phyloP scores from a whole-genome alignment of 1,284 basidiomycete genomes.

The Marasmius fiardii region DNA sequence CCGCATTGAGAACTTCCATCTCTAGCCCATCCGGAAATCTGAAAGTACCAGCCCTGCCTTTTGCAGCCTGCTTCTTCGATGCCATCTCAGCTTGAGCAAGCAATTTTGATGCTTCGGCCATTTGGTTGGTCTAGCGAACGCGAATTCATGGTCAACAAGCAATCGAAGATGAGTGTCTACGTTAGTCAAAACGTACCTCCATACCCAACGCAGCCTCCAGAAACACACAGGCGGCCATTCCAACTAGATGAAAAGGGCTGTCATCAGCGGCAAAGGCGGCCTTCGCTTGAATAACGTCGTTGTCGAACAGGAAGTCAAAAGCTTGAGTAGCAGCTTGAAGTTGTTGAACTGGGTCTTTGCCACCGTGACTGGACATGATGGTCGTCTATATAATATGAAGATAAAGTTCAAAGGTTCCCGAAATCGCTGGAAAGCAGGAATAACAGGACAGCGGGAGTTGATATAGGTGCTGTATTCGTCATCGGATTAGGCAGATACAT shows the following conservation, averaged over 20 bases:
- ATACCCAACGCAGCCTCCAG: conserved; percentile 77
- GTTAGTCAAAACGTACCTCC: conserved; percentile 55
- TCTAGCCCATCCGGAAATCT: conserved; percentile 63
- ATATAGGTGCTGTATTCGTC: too few relatives aligned
- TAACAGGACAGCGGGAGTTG: too few relatives aligned
- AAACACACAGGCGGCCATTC: conserved; percentile 69
- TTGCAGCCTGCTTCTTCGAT: conserved; percentile 52
- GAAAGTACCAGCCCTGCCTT: conserved; percentile 34
- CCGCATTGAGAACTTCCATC: conserved; percentile 71
- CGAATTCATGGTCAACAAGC: conserved; percentile 8
- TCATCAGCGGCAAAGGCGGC: conserved; percentile 44
- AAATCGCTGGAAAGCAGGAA: too few relatives aligned
- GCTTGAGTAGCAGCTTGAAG: conserved; percentile 53
- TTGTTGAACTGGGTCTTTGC: conserved; percentile 18
- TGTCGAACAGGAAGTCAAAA: conserved; percentile 67
- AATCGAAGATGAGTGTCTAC: not conserved
- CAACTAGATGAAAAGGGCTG: conserved; percentile 69
- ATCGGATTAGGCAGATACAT: too few relatives aligned
- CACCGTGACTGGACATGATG: conserved; percentile 23
- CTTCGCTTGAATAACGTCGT: conserved; percentile 55
- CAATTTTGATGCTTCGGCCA: conserved; percentile 54
- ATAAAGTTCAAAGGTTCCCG: too few relatives aligned
- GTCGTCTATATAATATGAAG: conserved; percentile 7
- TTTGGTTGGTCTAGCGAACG: conserved; percentile 37
- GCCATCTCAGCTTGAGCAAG: conserved; percentile 58